Percentiles rank a stretch among this genome's conserved stretches.
Evolutionary conservation across 148 eudicot genomes (phyloP).

Genomic region (Fagopyrum tataricum): DNA sequence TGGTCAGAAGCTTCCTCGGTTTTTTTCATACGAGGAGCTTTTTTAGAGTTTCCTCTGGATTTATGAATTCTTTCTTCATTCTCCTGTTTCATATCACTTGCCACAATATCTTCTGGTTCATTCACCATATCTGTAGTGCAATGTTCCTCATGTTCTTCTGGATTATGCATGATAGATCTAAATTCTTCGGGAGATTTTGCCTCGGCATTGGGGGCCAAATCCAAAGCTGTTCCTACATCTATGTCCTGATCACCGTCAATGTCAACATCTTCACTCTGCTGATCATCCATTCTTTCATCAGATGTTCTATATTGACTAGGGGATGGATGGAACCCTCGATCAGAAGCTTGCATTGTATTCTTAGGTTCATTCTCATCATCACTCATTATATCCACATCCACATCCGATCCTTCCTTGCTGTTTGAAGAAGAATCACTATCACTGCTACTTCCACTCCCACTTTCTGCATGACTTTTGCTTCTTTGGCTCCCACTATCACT

Average conservation of each 20-base stretch:
- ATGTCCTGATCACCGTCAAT: slow-evolving; percentile 50
- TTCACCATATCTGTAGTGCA: slow-evolving; percentile 18
- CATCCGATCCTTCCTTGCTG: slow-evolving; percentile 91
- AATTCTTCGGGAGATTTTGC: slow-evolving; percentile 27
- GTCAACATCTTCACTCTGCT: slow-evolving; percentile 53
- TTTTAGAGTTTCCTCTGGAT: slow-evolving; percentile 53
- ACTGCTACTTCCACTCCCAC: slow-evolving; percentile 72
- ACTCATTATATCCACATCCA: slow-evolving; percentile 83
- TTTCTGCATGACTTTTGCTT: too few relatives aligned
- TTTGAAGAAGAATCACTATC: slow-evolving; percentile 87
- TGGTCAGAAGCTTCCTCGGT: slow-evolving; percentile 36
- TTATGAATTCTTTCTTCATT: slow-evolving; percentile 28
- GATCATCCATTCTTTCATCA: slow-evolving; percentile 46
- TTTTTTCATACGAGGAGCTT: slow-evolving; percentile 34
- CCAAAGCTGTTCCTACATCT: slow-evolving; percentile 24
- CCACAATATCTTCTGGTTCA: slow-evolving; percentile 31
- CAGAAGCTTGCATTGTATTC: slow-evolving; percentile 32
- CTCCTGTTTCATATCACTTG: slow-evolving; percentile 31
- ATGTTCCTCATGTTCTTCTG: slow-evolving; percentile 25
- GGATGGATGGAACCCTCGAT: slow-evolving; percentile 26
- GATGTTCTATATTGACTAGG: slow-evolving; percentile 34
- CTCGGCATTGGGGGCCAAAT: slow-evolving; percentile 22
- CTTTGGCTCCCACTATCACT: slow-evolving; percentile 49
- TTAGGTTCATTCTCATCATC: slow-evolving; percentile 71
- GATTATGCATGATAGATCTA: slow-evolving; percentile 25